phyloP scores from a whole-genome alignment of 768 basidiomycete species.

The Porphyrellus cyaneotinctus region DNA sequence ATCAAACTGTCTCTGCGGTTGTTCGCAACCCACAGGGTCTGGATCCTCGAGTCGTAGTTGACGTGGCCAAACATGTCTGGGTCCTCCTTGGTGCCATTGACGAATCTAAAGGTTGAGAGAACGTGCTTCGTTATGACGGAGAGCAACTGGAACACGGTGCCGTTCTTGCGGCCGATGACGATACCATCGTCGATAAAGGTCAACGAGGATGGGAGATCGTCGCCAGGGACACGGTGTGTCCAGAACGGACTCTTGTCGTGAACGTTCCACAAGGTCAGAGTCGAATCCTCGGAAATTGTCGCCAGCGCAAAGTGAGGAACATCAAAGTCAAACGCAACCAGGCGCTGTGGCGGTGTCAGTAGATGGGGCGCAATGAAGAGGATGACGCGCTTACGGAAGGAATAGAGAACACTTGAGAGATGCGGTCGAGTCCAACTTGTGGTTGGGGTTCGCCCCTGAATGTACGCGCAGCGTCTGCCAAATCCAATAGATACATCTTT shows the following conservation, averaged over 20 bases:
- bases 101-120: slow-evolving; percentile 75
- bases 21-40: slow-evolving; percentile 86
- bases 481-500: slow-evolving; percentile 72
- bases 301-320: slow-evolving; percentile 72
- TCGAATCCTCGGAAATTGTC: slow-evolving; percentile 79
- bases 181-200: slow-evolving; percentile 86
- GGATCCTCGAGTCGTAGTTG: slow-evolving; percentile 79
- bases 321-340: slow-evolving; percentile 85
- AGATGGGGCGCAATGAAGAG: too few species aligned
- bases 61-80: slow-evolving; percentile 86
- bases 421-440: slow-evolving; percentile 64
- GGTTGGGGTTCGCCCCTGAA: slow-evolving; percentile 63
- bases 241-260: slow-evolving; percentile 74
- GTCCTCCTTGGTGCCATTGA: slow-evolving; percentile 66
- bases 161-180: slow-evolving; percentile 77
- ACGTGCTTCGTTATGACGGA: slow-evolving; percentile 70
- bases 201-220: slow-evolving; percentile 77
- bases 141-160: slow-evolving; percentile 79
- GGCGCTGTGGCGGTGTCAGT: slow-evolving; percentile 44
- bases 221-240: slow-evolving; percentile 71
- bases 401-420: slow-evolving; percentile 64
- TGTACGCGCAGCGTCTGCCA: slow-evolving; percentile 55
- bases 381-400: slow-evolving; percentile 53
- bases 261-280: slow-evolving; percentile 77
- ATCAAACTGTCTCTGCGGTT: slow-evolving; percentile 81